Evolutionary conservation across 345 rosid species (phyloP).

Genomic region (Ceriops zippeliana): DNA sequence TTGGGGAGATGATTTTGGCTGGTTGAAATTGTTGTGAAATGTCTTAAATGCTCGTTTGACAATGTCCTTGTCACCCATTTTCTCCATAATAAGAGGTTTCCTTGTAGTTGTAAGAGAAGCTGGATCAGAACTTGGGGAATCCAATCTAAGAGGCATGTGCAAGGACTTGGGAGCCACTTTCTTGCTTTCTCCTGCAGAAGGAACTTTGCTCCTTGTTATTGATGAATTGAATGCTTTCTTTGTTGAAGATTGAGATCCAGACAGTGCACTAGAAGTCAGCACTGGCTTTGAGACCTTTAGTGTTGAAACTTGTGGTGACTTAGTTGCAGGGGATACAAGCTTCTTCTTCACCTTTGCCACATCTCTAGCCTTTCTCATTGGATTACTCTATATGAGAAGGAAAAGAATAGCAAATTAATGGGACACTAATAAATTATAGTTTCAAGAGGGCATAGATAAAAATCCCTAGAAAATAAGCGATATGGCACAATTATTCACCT

Average conservation of each 20-base stretch:
- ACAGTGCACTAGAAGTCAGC: constrained; percentile 27
- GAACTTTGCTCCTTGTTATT: constrained; percentile 35
- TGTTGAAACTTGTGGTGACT: constrained; percentile 42
- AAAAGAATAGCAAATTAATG: constrained; percentile 7
- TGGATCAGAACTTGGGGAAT: constrained; percentile 38
- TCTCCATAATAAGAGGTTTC: constrained; percentile 77
- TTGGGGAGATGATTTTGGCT: constrained; percentile 37
- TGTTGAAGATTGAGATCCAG: constrained; percentile 39
- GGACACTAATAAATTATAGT: constrained; percentile 4
- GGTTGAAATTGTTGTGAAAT: constrained; percentile 57
- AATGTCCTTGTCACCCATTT: constrained; percentile 91
- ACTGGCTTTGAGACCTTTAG: constrained; percentile 50
- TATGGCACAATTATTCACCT: constrained; percentile 39
- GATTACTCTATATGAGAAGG: constrained; percentile 34
- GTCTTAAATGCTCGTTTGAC: constrained; percentile 81
- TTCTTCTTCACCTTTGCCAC: constrained; percentile 31
- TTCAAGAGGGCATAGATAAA: background rate
- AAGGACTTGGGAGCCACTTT: constrained; percentile 67
- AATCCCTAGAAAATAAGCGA: background rate
- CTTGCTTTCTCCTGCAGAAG: constrained; percentile 37
- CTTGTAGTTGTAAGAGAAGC: constrained; percentile 40
- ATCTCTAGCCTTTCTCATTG: constrained; percentile 31
- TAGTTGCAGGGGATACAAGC: constrained; percentile 30
- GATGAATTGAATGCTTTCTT: constrained; percentile 37
- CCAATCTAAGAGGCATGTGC: constrained; percentile 63